Evolutionary conservation across 192 early-diverging fungal species (phyloP), one percentile per base, ranked within the genome.

Genomic region (Bifiguratus adelaidae): DNA sequence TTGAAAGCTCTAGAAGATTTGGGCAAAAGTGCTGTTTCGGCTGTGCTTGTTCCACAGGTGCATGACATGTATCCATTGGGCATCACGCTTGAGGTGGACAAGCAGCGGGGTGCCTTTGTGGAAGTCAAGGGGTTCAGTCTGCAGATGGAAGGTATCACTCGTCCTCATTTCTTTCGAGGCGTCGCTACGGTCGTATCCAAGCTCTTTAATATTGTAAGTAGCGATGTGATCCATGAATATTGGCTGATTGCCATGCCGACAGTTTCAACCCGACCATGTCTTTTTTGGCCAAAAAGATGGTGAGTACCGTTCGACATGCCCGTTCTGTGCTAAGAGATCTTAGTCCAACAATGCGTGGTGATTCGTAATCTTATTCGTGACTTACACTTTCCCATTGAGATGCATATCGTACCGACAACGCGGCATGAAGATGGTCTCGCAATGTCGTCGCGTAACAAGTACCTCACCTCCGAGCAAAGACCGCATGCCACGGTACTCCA

Each of bases 261-360:
- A 63, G 61, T 30, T 81, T 18, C 77, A 84, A 65, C 92, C 95
- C 3, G 78, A 85, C 15, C 45, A 69, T 16, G 88, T 85, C 8
- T 89, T 73, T 48, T 99, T 99, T 67, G 95, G 95, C 0, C 93
- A 99, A 60, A 99, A 99, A 63, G 95, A 99, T 55, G 82, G 78
- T 62, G 56, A 62, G 30, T 52, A 41, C 24, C 19, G 20, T 19
- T 1, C 24, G 24, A 44, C 20, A 6, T 48, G 16, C 15, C 33
- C n/a, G 3, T 16, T 45, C 0, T 37, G 7, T 26, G 19, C 23
- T 9, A 22, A 12, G 12, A 41, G 19, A 2, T 19, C 9, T 30
- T 34, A 62, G 55, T 58, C 3, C 95, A 99, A 69, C 95, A 99
- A 61, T 92, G 87, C 52, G 77, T 81, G 13, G 82, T 88, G 11